Base-by-base conservation (phyloP, 176 grass and related monocot genomes). In the Melocanna baccifera region DNA sequence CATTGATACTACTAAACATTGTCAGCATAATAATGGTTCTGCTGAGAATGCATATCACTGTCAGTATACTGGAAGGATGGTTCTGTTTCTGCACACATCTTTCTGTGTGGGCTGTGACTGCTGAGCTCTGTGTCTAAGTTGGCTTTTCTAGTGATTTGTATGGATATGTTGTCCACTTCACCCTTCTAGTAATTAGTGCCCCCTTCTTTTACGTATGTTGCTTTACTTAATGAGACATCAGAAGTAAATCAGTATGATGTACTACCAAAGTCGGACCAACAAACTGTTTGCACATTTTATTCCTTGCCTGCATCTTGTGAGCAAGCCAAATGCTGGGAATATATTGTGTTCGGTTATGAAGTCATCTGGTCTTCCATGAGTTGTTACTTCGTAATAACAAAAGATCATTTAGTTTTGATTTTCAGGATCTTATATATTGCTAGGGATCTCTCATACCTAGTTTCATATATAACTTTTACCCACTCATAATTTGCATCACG, bases 211-310 rank as follows among this genome's bases (percentile, higher is more conserved):
- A 13, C 20, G 26, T 71, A 40, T 53, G 12, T 69, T 50, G 28
- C 3, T 73, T 64, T 74, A 68, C n/a, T 52, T 3, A 62, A 71
- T 5, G 34, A 65, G 62, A n/a, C 42, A 61, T 61, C 40, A 69
- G 40, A 62, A 85, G 19, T 37, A 13, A 79, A 59, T 30, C 65
- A n/a, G 18, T 87, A 62, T 40, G 43, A 30, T 82, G 41, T 62
- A 18, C 36, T 28, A 3, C 5, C 12, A 57, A 68, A 61, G 6
- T 9, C 51, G 34, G n/a, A 68, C 40, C 69, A 75, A 26, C 2
- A n/a, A 32, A 12, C 67, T 30, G 9, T 61, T 42, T 83, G 36
- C 76, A 48, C 15, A 73, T 58, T 73, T 37, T 69, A 29, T 81
- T 18, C 42, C 32, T 75, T 88, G 19, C 37, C 12, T 78, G 7